These are phyloP conservation scores for Podaxis sp. DNA, from an alignment of 768 basidiomycete genomes.

Conservation along the genomic window DNA sequence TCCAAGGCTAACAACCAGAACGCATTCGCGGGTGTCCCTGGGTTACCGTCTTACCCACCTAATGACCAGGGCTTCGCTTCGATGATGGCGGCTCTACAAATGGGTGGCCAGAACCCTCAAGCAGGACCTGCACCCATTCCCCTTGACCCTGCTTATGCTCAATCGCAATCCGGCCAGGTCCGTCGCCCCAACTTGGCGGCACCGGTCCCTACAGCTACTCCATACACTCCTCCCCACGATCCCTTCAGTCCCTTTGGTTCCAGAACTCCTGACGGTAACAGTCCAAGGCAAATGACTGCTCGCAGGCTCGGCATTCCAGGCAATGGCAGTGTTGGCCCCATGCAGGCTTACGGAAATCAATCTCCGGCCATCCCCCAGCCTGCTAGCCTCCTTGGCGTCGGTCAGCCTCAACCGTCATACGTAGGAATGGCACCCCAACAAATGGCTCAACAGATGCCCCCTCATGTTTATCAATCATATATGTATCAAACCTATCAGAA, in stretches of 20 bases:
- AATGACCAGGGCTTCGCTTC: conserved; percentile 86
- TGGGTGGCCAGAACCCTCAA: conserved; percentile 86
- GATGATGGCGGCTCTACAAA: conserved; percentile 91
- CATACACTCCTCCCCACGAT: conserved; percentile 43
- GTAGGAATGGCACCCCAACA: conserved; percentile 57
- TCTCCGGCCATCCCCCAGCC: conserved; percentile 62
- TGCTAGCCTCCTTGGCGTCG: conserved; percentile 60
- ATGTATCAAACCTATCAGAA: conserved; percentile 81
- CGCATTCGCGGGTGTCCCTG: conserved; percentile 59
- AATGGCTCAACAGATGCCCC: conserved; percentile 59
- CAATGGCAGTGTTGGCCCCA: conserved; percentile 30
- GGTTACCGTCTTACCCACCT: conserved; percentile 75
- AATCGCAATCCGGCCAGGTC: conserved; percentile 30
- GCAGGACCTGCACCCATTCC: conserved; percentile 58
- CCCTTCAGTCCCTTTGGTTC: conserved; percentile 53
- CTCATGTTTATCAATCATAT: conserved; percentile 76
- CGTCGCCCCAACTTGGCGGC: conserved; percentile 30
- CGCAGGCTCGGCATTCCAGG: conserved; percentile 54
- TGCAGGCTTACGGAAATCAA: conserved; percentile 52
- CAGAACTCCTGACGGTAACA: conserved; percentile 43
- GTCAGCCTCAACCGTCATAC: conserved; percentile 65
- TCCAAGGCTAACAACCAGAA: conserved; percentile 51
- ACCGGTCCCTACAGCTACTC: conserved; percentile 30
- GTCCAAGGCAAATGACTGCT: conserved; percentile 43
- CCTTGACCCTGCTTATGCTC: conserved; percentile 63